Evolutionary conservation across 2,329 filamentous ascomycete species (phyloP).

Genomic region (Colletotrichum incanum): DNA sequence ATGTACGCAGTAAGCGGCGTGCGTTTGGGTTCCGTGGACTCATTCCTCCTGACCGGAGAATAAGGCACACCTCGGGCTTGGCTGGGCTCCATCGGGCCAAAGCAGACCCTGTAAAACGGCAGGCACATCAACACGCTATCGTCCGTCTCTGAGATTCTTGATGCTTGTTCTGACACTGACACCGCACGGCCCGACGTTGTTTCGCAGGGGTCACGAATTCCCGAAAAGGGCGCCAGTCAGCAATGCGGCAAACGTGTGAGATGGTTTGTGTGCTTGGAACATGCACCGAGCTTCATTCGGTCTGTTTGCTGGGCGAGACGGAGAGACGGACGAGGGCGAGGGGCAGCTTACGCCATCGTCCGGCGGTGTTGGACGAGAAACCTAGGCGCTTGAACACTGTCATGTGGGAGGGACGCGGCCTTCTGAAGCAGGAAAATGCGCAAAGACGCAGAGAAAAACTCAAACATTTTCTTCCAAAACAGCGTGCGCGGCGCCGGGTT

Average conservation of each 20-base stretch:
- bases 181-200: constrained; percentile 33
- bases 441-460: constrained; percentile 6
- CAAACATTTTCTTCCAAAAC: background rate
- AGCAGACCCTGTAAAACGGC: constrained; percentile 8
- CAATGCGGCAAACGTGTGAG: constrained; percentile 21
- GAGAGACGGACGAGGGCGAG: constrained; percentile 4
- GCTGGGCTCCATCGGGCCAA: background rate
- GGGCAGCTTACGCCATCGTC: background rate
- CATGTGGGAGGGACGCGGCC: background rate
- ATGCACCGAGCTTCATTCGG: constrained; percentile 1
- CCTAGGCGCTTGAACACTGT: background rate
- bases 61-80: constrained; percentile 1
- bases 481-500: constrained; percentile 8
- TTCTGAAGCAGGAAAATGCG: background rate
- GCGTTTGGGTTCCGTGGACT: background rate
- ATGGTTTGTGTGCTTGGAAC: constrained; percentile 1
- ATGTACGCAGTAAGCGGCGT: constrained; percentile 11
- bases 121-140: background rate
- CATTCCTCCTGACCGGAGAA: constrained; percentile 16
- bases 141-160: background rate
- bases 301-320: background rate
- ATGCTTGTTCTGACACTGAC: constrained; percentile 5
- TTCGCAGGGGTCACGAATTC: constrained; percentile 15
- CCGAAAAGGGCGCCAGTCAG: constrained; percentile 24
- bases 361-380: background rate